Percentiles rank a stretch among this genome's conserved stretches.
phyloP scores from a whole-genome alignment of 2,329 filamentous ascomycete species.

The Calonectria montana region DNA sequence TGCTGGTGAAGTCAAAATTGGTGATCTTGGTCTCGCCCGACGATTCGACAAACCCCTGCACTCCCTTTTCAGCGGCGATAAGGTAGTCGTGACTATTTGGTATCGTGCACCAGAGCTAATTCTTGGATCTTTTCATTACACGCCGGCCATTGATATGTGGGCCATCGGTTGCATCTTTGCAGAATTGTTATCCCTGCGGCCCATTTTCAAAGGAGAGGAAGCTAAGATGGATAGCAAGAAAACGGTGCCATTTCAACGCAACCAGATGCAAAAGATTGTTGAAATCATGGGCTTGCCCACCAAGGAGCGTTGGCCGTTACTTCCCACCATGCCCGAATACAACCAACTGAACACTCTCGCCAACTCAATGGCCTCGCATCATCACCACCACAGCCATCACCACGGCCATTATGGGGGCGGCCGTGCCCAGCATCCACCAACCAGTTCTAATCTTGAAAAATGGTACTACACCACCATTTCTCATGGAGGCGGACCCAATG shows the following conservation, averaged over 20 bases:
- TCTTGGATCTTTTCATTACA: slow-evolving; percentile 94
- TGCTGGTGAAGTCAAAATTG: slow-evolving; percentile 89
- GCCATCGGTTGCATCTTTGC: slow-evolving; percentile 98
- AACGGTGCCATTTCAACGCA: slow-evolving; percentile 94
- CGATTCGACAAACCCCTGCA: slow-evolving; percentile 95
- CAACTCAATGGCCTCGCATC: slow-evolving; percentile 59
- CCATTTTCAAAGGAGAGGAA: slow-evolving; percentile 98
- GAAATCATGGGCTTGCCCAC: slow-evolving; percentile 94
- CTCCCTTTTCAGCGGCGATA: slow-evolving; percentile 92
- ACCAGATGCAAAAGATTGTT: slow-evolving; percentile 99
- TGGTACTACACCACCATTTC: slow-evolving; percentile 82
- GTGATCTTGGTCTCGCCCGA: slow-evolving; percentile 90
- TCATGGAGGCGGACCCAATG: slow-evolving; percentile 55
- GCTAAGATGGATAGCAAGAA: slow-evolving; percentile 99
- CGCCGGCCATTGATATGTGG: slow-evolving; percentile 97
- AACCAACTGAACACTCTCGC: slow-evolving; percentile 72
- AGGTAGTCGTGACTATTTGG: slow-evolving; percentile 99
- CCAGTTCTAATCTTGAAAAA: slow-evolving; percentile 73
- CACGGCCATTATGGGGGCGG: slow-evolving; percentile 49
- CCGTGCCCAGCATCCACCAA: slow-evolving; percentile 52
- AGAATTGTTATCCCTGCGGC: slow-evolving; percentile 87
- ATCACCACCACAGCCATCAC: slow-evolving; percentile 56
- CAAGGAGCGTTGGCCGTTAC: slow-evolving; percentile 88
- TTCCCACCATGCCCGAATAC: slow-evolving; percentile 90
- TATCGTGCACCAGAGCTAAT: slow-evolving; percentile 96